Evolutionary conservation across 164 flowering plant genomes (phyloP), one percentile per base, ranked within the genome.

Genomic region (Vitis riparia): DNA sequence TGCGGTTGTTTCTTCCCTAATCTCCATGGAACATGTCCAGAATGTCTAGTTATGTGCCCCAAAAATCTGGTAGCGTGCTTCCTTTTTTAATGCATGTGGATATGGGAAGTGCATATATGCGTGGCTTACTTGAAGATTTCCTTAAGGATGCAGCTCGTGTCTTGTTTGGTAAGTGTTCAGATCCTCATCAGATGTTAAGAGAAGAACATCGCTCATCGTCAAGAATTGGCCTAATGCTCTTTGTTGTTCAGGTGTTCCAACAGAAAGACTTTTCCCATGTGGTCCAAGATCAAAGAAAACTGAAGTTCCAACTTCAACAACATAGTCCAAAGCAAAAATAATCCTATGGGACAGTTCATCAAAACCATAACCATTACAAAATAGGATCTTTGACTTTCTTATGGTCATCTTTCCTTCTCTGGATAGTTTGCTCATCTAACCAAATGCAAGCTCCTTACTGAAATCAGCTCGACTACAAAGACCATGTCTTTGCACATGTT

Each of bases 221-320:
- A 95, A 81, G 63, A 84, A 84, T 67, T 81, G 78, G 55, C 64
- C 74, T 69, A 95, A 82, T 58, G 97, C 95, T 71, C 65, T 80
- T 77, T 78, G 92, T 68, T 95, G 84, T 69, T 83, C 94, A 70
- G 86, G 82, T n/a, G 91, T 85, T 59, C 99, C 99, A 64, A 47
- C 50, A 23, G 71, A 75, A 72, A 93, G 92, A 66, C 89, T 81
- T 79, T 79, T 95, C 73, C 98, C 99, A n/a, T 94, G 91, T 63
- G 99, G 99, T 59, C 98, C 98, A 81, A 97, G 99, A 85, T 95
- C 97, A 80, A 95, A 95, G 76, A 95, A 95, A 23, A 95, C 65
- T 30, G 92, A 69, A 17, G 97, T 95, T 29, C 91, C 98, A 75
- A 91, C 94, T 80, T 91, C 89, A 65, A 82, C 80, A 57, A 98